Evolutionary conservation across 495 filamentous ascomycete species (phyloP), one percentile per base, ranked within the genome.

Genomic region (Aspergillus hancockii): DNA sequence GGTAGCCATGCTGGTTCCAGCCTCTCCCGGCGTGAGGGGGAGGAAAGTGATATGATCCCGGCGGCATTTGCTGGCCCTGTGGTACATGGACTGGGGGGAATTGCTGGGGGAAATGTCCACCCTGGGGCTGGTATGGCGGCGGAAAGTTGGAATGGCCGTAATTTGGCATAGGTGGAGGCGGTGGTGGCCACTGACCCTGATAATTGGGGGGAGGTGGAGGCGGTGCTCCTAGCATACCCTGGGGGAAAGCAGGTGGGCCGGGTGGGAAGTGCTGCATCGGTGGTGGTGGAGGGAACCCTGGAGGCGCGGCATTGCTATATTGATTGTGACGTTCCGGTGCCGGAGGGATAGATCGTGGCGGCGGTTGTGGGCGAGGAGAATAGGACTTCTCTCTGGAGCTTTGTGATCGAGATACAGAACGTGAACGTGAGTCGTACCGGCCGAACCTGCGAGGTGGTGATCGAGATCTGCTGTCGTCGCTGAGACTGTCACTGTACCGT

Each of bases 401-500:
- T 40, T 56, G 64, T 8, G 69, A 71, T 41, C 19, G 18, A 47
- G 43, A 47, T 21, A 22, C 43, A 9, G 43, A 47, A 30, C 64
- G 63, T 22, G 74, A 71, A 10, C 56, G 66, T 4, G 71, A 73
- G 21, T 67, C 58, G 43, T 66, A 64, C 21, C 65, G 71, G 18
- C 62, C 59, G 62, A 28, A 36, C 62, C 62, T 52, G 14, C 58
- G 58, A 31, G 62, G 61, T 36, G 60, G 62, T 32, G 74, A 71
- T 54, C 69, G 52, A 19, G 59, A 57, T 36, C 65, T 52, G n/a
- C 69, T 73, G 28, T 70, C 70, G 30, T 67, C 66, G 50, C 75
- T 78, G 49, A 70, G 68, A 41, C 79, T 82, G 52, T 77, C 71
- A 63, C 85, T 85, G 52, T 83, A 76, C 49, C 79, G 71, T 54